Base-by-base conservation (phyloP, 805 yeast genomes). In the Candida ovalis region DNA sequence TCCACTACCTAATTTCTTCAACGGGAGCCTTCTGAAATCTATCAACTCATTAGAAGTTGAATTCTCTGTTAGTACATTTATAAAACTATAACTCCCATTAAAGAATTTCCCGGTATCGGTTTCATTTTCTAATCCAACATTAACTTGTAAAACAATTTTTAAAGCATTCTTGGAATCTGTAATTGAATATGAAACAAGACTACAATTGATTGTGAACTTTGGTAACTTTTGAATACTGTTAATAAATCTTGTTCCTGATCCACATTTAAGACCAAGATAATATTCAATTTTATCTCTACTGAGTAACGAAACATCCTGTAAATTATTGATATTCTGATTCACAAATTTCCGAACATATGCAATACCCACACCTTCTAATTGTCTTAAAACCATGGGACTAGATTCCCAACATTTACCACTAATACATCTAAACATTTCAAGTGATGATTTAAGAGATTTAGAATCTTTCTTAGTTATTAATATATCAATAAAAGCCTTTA, bases 351-450 rank as follows among this genome's bases (percentile, higher is more conserved):
- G 60, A 0, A 74, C 70, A 23, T 71, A 63, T 0, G 66, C 71
- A 2, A 70, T 48, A 0, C 80, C 82, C 19, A 80, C 61, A 5
- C 74, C 76, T 24, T 73, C 73, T 10, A 80, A 45, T 47, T 80
- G 84, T 43, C 72, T 60, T n/a, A 79, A 56, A 3, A 71, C 71
- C 57, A 69, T 66, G 0, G 75, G 59, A 0, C 73, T 57, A 44
- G 71, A 73, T 50, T 77, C 82, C 85, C 85, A 79, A 15, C 80
- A 69, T 48, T 64, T 68, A 0, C 78, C 77, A 40, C 57, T 59
- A 1, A 76, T 47, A 37, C 75, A 71, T 46, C 81, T 60, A 2
- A 60, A 53, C 7, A 80, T 49, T 41, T 60, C 62, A 6, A 78
- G 53, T 2, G 75, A 53, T 39, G 64, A 70, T 21, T 62, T 52